phyloP scores from a whole-genome alignment of 257 asterid genomes.

The Galeopsis tetrahit region DNA sequence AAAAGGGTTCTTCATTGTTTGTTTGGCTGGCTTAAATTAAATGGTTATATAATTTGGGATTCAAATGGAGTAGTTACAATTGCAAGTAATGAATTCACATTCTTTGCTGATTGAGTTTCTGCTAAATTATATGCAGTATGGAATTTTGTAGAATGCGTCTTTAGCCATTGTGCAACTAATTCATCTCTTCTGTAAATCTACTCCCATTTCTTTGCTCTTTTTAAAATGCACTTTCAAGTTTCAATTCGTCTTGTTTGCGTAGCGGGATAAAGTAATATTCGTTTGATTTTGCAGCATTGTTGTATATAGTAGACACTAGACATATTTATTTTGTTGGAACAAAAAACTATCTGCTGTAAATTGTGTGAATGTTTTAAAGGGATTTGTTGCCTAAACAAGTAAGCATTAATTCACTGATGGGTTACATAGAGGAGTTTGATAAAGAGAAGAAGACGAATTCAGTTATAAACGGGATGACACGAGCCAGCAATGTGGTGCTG shows the following conservation, averaged over 20 bases:
- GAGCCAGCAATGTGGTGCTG: conserved; percentile 25
- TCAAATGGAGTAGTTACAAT: no score
- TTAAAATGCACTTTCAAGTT: conserved; percentile 5
- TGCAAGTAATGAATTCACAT: no score
- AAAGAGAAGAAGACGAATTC: conserved; percentile 31
- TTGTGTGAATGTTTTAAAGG: conserved; percentile 9
- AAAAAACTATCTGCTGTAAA: background rate
- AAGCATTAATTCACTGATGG: conserved; percentile 36
- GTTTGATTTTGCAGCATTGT: conserved; percentile 24
- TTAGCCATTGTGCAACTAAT: background rate
- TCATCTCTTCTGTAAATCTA: background rate
- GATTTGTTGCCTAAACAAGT: background rate
- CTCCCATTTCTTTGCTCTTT: background rate
- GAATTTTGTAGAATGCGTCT: conserved; percentile 15
- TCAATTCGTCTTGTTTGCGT: background rate
- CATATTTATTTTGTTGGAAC: conserved; percentile 14
- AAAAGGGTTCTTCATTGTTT: no score
- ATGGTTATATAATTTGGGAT: no score
- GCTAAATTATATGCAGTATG: background rate
- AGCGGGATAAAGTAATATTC: background rate
- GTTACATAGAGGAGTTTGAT: conserved; percentile 38
- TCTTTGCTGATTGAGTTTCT: background rate
- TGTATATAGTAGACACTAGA: background rate
- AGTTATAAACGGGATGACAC: conserved; percentile 30
- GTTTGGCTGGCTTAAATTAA: no score